Base-by-base conservation (phyloP, 1,139 yeast genomes). In the Magnusiomyces fungicola region DNA sequence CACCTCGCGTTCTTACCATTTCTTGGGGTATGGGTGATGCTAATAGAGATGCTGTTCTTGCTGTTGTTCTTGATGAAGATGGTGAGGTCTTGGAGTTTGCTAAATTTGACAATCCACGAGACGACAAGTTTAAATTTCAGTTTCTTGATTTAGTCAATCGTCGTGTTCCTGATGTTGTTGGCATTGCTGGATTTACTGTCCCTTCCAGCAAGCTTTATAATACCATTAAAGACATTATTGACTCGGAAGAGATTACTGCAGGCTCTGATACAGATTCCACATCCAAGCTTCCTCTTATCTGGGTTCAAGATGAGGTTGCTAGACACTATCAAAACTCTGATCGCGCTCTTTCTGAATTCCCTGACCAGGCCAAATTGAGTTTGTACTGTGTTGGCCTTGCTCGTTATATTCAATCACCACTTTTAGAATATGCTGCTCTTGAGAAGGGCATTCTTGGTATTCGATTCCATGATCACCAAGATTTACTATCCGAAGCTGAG, bases 301-400 rank as follows among this genome's bases (percentile, higher is more conserved):
- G 89, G 81, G 95, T 87, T 29, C 87, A 84, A 59, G 97, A 92
- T 65, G 98, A 92, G 64, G 89, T 95, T 32, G 97, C 98, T 0
- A 74, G 95, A 50, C 76, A 94, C 54, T 92, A 76, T 64, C 96
- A 90, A 66, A 80, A 83, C 61, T 86, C 96, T 0, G 78, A 74
- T 34, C 76, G 90, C 54, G 95, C 96, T 0, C 69, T 69, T 14
- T 72, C 74, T 43, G 97, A 92, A 64, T 12, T 85, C 64, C 81
- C 96, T n/a, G 96, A 87, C 61, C 85, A 86, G 57, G 82, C 96
- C 1, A 75, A 87, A 1, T 74, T 89, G 53, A 82, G 83, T n/a
- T 79, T 85, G 58, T 92, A 90, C 68, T 83, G 95, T 66, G 80
- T 90, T 57, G 96, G 90, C 1, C 73, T 92, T 55, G 97, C 95